Base-by-base conservation (phyloP, 2,329 filamentous ascomycete species). In the Aureobasidium leucospermi region DNA sequence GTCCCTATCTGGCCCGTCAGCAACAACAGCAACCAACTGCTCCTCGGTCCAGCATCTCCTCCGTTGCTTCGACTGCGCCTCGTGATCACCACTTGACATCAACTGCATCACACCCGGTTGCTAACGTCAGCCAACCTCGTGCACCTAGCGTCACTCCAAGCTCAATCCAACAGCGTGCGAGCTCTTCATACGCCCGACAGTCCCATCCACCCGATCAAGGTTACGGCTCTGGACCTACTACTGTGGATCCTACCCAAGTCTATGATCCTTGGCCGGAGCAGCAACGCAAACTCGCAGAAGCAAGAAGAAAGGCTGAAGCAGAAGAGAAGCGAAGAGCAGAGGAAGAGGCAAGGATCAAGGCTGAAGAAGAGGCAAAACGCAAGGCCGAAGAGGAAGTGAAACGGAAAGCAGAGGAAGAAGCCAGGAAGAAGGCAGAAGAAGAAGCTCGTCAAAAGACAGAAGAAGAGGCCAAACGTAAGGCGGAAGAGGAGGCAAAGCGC, bases 191-290 rank as follows among this genome's bases (percentile, higher is more conserved):
- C 51, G 36, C 60, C 38, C 62, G 55, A 41, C 64, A 65, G 59
- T 34, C 63, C 63, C 32, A 29, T 10, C 16, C 42, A 31, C 43
- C 32, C 1, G 55, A 58, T 48, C 68, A 68, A 49, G 55, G 63
- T 32, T 68, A 65, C 59, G 63, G 62, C 11, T 68, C 69, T 15
- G 61, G 63, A 46, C 72, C 75, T 4, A 73, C 68, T 3, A 81
- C 79, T 1, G 78, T 82, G 19, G 77, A 82, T 66, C 80, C 80
- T 2, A 79, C 72, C 47, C 76, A 79, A 48, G 77, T 82, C 2
- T 82, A 82, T 61, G 78, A 82, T 60, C 78, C 78, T 2, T 80
- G 76, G 68, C 76, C 76, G 3, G 76, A 79, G 61, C 74, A 78
- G 52, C 74, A 78, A 61, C 70, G 78, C 39, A 74, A 76, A 64